Base-by-base conservation (phyloP, 495 filamentous ascomycete species). In the Penicillium malachiteum region DNA sequence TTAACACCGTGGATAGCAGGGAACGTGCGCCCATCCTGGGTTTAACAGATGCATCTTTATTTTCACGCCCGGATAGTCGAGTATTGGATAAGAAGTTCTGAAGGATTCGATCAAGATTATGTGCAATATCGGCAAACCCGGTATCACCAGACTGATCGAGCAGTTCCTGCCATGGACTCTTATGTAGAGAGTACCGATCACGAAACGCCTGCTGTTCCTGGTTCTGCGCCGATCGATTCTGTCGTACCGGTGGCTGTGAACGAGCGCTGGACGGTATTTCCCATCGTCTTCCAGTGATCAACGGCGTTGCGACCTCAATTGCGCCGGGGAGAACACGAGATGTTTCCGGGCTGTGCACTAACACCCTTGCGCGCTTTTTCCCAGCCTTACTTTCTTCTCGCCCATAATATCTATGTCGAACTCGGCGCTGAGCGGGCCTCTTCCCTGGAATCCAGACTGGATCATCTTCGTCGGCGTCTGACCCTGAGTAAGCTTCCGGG, bases 1-100 rank as follows among this genome's bases (percentile, higher is more conserved):
- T 78, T 32, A 85, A 68, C 52, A 83, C 84, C 74, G 85, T 87
- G 5, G 84, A 81, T n/a, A 89, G 65, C 18, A 91, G 70, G 10
- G 86, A 86, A 31, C 81, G 73, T 14, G 78, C 66, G n/a, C 71
- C 74, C 54, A 14, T 33, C 11, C 17, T 50, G 39, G 40, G 16
- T 16, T 41, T 9, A 45, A 40, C 41, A 14, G 21, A 5, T 7
- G 6, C 14, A 33, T 3, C n/a, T 9, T 17, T 41, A 12, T 41
- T 11, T 30, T 42, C 42, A 17, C 9, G 39, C 40, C 50, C 60
- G 3, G 45, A 12, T 21, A 65, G 33, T 14, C 63, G 62, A 11
- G 74, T 77, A 31, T 66, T 77, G 35, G 47, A 57, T 35, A 78
- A 60, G 43, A 78, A 74, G 8, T 71, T 75, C 9, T 73, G 48